Evolutionary conservation across 805 yeast species (phyloP), one percentile per base, ranked within the genome.

Genomic region (Wickerhamiella brachini): DNA sequence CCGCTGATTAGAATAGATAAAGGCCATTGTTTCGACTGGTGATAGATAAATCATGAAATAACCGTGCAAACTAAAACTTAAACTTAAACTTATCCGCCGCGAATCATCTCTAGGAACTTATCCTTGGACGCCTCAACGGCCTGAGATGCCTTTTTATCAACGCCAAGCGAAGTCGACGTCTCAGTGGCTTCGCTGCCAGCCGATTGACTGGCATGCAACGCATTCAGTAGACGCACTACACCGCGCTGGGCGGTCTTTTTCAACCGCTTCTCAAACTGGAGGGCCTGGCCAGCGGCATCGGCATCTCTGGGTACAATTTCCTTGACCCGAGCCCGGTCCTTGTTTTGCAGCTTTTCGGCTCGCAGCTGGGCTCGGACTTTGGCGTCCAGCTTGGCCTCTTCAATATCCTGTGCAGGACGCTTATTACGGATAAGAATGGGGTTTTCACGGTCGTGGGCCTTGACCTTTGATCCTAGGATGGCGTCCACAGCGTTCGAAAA

Each of bases 401-500:
- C 96, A 51, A 84, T 74, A 57, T 85, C 81, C 67, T 81, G 82
- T 0, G 81, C 76, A 43, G 75, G 72, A 57, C 83, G 84, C 61
- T 85, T 84, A 22, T 77, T 72, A 68, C 97, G 80, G 7, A 90
- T 89, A 68, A 90, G 74, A 51, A 90, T 85, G 2, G 98, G 98
- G 64, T 89, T 95, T 45, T 76, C 76, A 62, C 97, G 75, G 62
- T 84, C 87, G 60, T 90, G 84, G 0, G 95, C 94, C 65, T 93
- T 93, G 57, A 90, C 72, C 60, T 79, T 81, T 1, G 97, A 86
- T 5, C 83, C 84, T 49, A 90, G 69, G 59, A 90, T 83, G 15
- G 95, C 93, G 57, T 71, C 79, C 62, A 93, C 79, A 0, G 97
- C 97, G 50, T 68, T 74, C 18, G 95, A 85, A 62, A 93, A 90